A percentile compares a stretch with the other conserved stretches of the same genome.
Conservation (phyloP, 441 rosid species). For the Brassica balearica region DNA sequence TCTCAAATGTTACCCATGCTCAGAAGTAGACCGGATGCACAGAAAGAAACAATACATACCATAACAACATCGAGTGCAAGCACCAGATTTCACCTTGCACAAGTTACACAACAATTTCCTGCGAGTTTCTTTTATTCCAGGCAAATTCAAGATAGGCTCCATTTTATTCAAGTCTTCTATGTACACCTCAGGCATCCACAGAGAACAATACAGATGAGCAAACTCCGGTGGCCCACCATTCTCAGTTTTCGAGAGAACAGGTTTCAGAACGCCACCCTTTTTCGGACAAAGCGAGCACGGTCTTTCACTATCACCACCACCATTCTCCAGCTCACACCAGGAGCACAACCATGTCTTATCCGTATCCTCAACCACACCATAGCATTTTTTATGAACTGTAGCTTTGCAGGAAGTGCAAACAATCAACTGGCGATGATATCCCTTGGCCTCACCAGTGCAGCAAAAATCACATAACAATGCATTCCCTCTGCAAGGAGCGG, state of each 20-base stretch:
- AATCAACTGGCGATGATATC: conserved; percentile 54
- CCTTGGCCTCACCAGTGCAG: conserved; percentile 55
- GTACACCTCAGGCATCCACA: conserved; percentile 90
- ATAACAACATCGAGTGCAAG: conserved; percentile 94
- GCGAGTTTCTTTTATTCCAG: conserved; percentile 68
- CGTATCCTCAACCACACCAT: conserved; percentile 68
- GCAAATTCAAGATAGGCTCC: conserved; percentile 81
- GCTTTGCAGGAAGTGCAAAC: conserved; percentile 86
- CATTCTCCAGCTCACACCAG: conserved; percentile 72
- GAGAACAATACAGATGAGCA: conserved; percentile 92
- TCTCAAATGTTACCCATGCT: conserved; percentile 25
- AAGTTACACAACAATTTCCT: conserved; percentile 74
- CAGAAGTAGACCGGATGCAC: conserved; percentile 30
- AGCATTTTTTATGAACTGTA: conserved; percentile 79
- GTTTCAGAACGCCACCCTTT: conserved; percentile 89
- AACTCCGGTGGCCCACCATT: conserved; percentile 54
- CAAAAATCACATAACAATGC: conserved; percentile 78
- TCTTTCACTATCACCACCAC: conserved; percentile 46
- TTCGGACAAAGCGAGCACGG: conserved; percentile 87
- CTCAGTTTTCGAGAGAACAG: conserved; percentile 50
- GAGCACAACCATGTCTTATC: conserved; percentile 80
- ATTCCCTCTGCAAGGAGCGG: conserved; percentile 66
- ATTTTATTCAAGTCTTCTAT: conserved; percentile 69
- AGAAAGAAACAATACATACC: conserved; percentile 69
- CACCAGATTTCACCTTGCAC: conserved; percentile 92